These are phyloP conservation scores for Parastagonospora avenae DNA, from an alignment of 2,329 filamentous ascomycete genomes.

Conservation along the genomic window DNA sequence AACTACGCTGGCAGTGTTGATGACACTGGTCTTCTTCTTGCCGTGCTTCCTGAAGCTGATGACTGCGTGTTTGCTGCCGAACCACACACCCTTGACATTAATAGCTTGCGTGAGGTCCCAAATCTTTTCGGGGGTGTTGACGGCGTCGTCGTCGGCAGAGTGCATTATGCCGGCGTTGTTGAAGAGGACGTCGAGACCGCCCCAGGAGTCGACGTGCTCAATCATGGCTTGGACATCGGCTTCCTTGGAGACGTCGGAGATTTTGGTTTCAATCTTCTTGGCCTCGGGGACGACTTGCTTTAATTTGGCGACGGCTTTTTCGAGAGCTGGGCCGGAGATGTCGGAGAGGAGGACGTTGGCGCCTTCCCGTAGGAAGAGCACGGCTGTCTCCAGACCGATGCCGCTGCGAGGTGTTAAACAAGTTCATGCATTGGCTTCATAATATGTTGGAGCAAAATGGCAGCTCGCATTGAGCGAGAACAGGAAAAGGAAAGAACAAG, in stretches of 20 bases:
- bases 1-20: conserved; percentile 91
- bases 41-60: conserved; percentile 77
- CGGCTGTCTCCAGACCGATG: conserved; percentile 89
- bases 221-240: conserved; percentile 75
- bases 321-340: conserved; percentile 77
- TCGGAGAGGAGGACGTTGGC: conserved; percentile 85
- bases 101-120: conserved; percentile 94
- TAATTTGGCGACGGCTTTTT: conserved; percentile 76
- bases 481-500: neutral
- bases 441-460: neutral
- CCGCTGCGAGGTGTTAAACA: conserved; percentile 61
- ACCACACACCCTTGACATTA: conserved; percentile 99
- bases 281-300: conserved; percentile 69
- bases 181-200: conserved; percentile 89
- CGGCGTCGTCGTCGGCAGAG: conserved; percentile 66
- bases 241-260: conserved; percentile 87
- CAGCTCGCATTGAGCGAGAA: neutral
- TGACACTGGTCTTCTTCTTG: conserved; percentile 80
- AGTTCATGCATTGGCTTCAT: neutral
- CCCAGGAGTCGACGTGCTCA: conserved; percentile 78
- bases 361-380: conserved; percentile 88
- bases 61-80: conserved; percentile 88
- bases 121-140: conserved; percentile 85
- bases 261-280: conserved; percentile 64
- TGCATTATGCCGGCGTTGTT: conserved; percentile 99